Base-by-base conservation (phyloP, 495 filamentous ascomycete species). In the Penicillium bialowiezense region DNA sequence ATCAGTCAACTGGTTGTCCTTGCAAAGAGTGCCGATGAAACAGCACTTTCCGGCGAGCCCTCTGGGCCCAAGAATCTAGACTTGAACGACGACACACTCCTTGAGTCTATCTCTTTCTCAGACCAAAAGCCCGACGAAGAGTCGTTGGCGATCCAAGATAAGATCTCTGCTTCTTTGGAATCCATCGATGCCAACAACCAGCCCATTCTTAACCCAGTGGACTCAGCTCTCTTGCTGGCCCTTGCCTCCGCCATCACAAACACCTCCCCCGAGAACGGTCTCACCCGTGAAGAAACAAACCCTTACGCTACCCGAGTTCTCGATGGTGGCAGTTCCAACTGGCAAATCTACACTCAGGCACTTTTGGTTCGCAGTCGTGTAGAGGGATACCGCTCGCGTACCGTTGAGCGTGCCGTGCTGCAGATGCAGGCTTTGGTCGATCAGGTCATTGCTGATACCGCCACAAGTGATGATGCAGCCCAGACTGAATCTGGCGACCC, bases 371-470 rank as follows among this genome's bases (percentile, higher is more conserved):
- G 93, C 35, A 92, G 89, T 60, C 77, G 93, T 3, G 89, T 97
- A 49, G 93, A 99, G 67, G 82, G 88, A 0, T 88, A 91, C 62
- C 80, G 78, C 48, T 87, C 90, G 24, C 77, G 93, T 36, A 97
- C 93, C 0, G 75, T 90, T 5, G 95, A 99, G 61, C 74, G 93
- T 48, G 84, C 91, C 7, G 83, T 99, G 2, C 73, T 99, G 5
- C 93, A 99, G 68, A 82, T 99, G 59, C 93, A 99, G 71, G 91
- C 91, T 2, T 79, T 99, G 10, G 91, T 97, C 24, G 93, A 99
- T 51, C 93, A 99, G 56, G 86, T 99, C 44, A 84, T 99, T 48
- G 89, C 89, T 0, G 91, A 97, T 41, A 97, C 91, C 0, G 78
- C 84, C 3, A 68, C 73, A 3, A 35, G 54, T 35, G 64, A 68